Percentiles rank a stretch among this genome's conserved stretches.
phyloP scores from a whole-genome alignment of 768 basidiomycete genomes.

The Collybia sp. region DNA sequence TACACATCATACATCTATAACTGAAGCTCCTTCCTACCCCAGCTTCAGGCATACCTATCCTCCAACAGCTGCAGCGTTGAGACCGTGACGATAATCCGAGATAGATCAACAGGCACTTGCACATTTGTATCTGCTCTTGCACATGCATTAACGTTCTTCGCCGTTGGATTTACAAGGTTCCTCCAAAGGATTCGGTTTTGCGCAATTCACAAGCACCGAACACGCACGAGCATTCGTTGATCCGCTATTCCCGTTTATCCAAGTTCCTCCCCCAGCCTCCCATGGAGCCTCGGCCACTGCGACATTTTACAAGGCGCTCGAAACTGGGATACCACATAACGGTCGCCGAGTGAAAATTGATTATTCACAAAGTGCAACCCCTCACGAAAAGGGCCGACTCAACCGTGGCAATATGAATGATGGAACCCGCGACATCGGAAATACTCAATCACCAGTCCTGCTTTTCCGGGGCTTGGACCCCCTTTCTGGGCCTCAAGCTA shows the following conservation, averaged over 20 bases:
- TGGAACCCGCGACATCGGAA: conserved; percentile 94
- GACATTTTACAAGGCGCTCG: conserved; percentile 70
- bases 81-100: conserved; percentile 93
- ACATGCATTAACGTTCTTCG: conserved; percentile 73
- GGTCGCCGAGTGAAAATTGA: conserved; percentile 93
- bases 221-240: conserved; percentile 91
- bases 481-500: conserved; percentile 82
- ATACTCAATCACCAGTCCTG: conserved; percentile 74
- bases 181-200: conserved; percentile 97
- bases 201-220: conserved; percentile 82
- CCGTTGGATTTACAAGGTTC: conserved; percentile 75
- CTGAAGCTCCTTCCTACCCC: conserved; percentile 33
- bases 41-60: conserved; percentile 79
- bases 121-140: conserved; percentile 68
- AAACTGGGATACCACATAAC: conserved; percentile 64
- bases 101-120: conserved; percentile 94
- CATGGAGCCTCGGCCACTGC: conserved; percentile 77
- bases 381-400: conserved; percentile 57
- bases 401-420: conserved; percentile 75
- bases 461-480: conserved; percentile 90
- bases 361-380: conserved; percentile 83
- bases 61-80: conserved; percentile 72
- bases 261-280: conserved; percentile 87
- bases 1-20: conserved; percentile 19
- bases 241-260: conserved; percentile 85